These are phyloP conservation scores for Prunella vulgaris DNA, from an alignment of 257 asterid genomes.

Conservation along the genomic window DNA sequence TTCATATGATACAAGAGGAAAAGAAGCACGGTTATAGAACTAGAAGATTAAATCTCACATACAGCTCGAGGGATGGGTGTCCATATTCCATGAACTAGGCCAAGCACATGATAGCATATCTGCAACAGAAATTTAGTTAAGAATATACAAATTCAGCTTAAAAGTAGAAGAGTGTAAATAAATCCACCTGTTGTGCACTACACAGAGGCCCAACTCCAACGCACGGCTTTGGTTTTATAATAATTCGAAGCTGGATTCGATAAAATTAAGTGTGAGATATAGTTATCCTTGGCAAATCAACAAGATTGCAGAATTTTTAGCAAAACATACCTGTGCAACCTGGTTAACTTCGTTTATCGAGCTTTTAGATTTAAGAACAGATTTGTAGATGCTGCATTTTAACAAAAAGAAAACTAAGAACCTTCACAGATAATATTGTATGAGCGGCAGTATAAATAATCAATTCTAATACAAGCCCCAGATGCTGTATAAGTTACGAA, in stretches of 20 bases:
- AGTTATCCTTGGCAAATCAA: not conserved
- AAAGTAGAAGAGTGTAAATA: conserved; percentile 10
- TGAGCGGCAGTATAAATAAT: not conserved
- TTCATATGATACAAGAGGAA: conserved; percentile 7
- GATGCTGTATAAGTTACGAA: not conserved
- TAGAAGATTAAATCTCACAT: conserved; percentile 28
- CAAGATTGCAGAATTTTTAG: conserved; percentile 9
- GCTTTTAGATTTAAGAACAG: conserved; percentile 50
- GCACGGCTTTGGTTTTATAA: conserved; percentile 76
- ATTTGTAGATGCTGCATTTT: conserved; percentile 46
- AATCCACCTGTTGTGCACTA: conserved; percentile 72
- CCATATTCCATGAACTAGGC: conserved; percentile 92
- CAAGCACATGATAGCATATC: conserved; percentile 97
- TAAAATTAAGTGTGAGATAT: conserved; percentile 25
- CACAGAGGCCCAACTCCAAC: conserved; percentile 90
- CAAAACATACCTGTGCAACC: conserved; percentile 73
- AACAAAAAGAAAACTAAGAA: conserved; percentile 14
- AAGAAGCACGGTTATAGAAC: not conserved
- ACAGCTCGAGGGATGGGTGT: conserved; percentile 93
- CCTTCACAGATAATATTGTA: not conserved
- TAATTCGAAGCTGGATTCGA: conserved; percentile 69
- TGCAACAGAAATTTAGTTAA: conserved; percentile 29
- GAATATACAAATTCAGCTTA: not conserved
- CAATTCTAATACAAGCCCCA: not conserved
- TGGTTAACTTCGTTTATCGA: conserved; percentile 75